Conservation (phyloP, 2,329 filamentous ascomycete genomes). For the Fusarium xylarioides region DNA sequence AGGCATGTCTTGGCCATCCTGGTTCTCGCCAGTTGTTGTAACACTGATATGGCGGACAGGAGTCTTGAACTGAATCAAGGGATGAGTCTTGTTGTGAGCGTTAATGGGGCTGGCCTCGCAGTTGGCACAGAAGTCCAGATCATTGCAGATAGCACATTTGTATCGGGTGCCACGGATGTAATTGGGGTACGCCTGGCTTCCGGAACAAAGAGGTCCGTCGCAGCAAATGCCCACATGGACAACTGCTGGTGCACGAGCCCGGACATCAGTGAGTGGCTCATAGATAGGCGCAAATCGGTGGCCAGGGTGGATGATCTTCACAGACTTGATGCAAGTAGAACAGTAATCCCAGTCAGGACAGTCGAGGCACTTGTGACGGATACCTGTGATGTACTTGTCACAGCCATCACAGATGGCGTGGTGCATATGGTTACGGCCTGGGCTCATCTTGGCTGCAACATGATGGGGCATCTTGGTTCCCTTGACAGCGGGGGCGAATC, state of each 20-base stretch:
- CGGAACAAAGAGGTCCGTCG: slow-evolving; percentile 87
- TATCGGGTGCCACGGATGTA: slow-evolving; percentile 91
- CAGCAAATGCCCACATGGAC: slow-evolving; percentile 90
- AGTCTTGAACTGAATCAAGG: slow-evolving; percentile 95
- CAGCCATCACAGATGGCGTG: slow-evolving; percentile 95
- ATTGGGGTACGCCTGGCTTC: slow-evolving; percentile 60
- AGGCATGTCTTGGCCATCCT: slow-evolving; percentile 70
- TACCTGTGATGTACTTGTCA: slow-evolving; percentile 84
- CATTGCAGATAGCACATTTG: slow-evolving; percentile 96
- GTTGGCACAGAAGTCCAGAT: slow-evolving; percentile 92
- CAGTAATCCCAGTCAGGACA: slow-evolving; percentile 99
- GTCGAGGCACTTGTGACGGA: slow-evolving; percentile 95
- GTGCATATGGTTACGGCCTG: slow-evolving; percentile 84
- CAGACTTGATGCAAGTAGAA: slow-evolving; percentile 74
- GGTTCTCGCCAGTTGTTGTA: slow-evolving; percentile 82
- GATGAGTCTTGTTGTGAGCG: slow-evolving; percentile 93
- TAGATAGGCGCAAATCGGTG: slow-evolving; percentile 93
- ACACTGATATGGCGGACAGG: slow-evolving; percentile 89
- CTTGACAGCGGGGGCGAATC: slow-evolving; percentile 74
- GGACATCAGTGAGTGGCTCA: slow-evolving; percentile 64
- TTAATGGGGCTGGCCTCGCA: slow-evolving; percentile 91
- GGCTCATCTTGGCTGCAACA: slow-evolving; percentile 73
- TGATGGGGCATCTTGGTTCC: slow-evolving; percentile 68
- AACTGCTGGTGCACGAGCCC: slow-evolving; percentile 43
- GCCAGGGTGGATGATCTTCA: slow-evolving; percentile 74